A percentile compares a stretch with the other conserved stretches of the same genome.
Evolutionary conservation across 2,329 filamentous ascomycete species (phyloP).

Genomic region (Colletotrichum orbiculare): DNA sequence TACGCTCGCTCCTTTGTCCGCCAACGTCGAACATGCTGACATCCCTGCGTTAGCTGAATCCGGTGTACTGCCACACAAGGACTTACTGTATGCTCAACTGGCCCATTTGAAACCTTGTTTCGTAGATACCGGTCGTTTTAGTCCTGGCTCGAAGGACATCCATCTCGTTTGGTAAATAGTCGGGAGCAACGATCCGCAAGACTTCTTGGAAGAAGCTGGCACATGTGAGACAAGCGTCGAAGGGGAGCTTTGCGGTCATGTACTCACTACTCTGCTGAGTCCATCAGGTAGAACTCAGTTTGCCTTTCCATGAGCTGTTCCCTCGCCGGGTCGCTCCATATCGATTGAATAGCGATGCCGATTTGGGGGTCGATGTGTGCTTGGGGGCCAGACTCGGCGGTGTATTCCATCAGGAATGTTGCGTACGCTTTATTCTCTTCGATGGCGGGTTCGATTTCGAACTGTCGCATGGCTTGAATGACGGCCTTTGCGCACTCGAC

Average conservation of each 20-base stretch:
- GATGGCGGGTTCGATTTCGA: slow-evolving; percentile 82
- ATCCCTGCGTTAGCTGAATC: neutral
- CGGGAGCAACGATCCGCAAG: slow-evolving; percentile 80
- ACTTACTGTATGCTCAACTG: slow-evolving; percentile 97
- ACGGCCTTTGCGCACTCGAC: slow-evolving; percentile 96
- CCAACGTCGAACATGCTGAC: slow-evolving; percentile 98
- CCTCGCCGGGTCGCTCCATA: slow-evolving; percentile 92
- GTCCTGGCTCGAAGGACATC: slow-evolving; percentile 96
- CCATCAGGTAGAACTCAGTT: slow-evolving; percentile 99
- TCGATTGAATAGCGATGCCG: slow-evolving; percentile 81
- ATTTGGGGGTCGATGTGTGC: slow-evolving; percentile 84
- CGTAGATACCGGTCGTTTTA: slow-evolving; percentile 99
- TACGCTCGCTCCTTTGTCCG: slow-evolving; percentile 94
- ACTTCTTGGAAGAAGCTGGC: slow-evolving; percentile 95
- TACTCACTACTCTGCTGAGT: slow-evolving; percentile 95
- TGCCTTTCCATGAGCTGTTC: slow-evolving; percentile 89
- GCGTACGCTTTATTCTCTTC: slow-evolving; percentile 79
- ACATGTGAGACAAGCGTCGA: slow-evolving; percentile 38
- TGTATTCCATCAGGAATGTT: slow-evolving; percentile 86
- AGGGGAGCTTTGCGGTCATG: neutral
- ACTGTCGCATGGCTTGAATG: slow-evolving; percentile 91
- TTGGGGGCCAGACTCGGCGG: slow-evolving; percentile 89
- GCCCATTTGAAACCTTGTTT: slow-evolving; percentile 98
- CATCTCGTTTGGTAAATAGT: slow-evolving; percentile 93
- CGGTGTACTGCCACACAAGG: neutral